Conservation (phyloP, 2,329 filamentous ascomycete species). For the Elsinoe batatas region DNA sequence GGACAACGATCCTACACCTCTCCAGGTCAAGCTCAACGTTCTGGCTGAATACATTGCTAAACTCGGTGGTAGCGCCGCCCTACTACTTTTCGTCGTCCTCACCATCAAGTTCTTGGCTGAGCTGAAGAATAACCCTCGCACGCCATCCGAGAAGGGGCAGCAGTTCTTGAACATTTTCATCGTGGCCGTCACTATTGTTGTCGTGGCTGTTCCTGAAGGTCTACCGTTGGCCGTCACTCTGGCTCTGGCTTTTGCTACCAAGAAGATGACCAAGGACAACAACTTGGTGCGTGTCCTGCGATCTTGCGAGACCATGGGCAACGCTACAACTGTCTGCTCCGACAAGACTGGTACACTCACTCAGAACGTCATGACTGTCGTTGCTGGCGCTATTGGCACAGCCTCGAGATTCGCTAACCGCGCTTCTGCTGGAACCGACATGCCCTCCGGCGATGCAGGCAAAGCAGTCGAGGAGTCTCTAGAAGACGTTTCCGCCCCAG, state of each 20-base stretch:
- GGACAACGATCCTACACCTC: constrained; percentile 65
- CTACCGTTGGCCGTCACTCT: constrained; percentile 58
- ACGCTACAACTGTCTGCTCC: constrained; percentile 66
- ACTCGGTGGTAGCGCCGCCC: constrained; percentile 63
- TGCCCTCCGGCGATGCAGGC: constrained; percentile 18
- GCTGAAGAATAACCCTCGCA: constrained; percentile 44
- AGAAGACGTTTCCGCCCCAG: constrained; percentile 42
- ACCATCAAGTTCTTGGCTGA: constrained; percentile 75
- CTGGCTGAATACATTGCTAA: constrained; percentile 75
- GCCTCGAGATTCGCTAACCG: constrained; percentile 46
- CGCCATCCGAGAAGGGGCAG: constrained; percentile 66
- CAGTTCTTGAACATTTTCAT: constrained; percentile 55
- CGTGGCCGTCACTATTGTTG: constrained; percentile 55
- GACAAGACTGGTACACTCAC: constrained; percentile 70
- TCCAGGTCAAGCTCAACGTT: constrained; percentile 68
- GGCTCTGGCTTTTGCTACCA: constrained; percentile 58
- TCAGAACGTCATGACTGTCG: constrained; percentile 67
- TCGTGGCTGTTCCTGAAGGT: constrained; percentile 60
- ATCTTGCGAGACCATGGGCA: constrained; percentile 63
- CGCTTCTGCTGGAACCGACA: constrained; percentile 21
- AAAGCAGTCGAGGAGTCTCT: constrained; percentile 28
- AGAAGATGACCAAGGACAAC: constrained; percentile 58
- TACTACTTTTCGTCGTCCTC: constrained; percentile 73
- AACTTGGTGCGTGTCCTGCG: constrained; percentile 59
- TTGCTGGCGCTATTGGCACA: constrained; percentile 58